Percentiles rank a stretch among this genome's conserved stretches.
These are phyloP conservation scores for Cucurbita ficifolia DNA, from an alignment of 306 rosid species.

Conservation along the genomic window DNA sequence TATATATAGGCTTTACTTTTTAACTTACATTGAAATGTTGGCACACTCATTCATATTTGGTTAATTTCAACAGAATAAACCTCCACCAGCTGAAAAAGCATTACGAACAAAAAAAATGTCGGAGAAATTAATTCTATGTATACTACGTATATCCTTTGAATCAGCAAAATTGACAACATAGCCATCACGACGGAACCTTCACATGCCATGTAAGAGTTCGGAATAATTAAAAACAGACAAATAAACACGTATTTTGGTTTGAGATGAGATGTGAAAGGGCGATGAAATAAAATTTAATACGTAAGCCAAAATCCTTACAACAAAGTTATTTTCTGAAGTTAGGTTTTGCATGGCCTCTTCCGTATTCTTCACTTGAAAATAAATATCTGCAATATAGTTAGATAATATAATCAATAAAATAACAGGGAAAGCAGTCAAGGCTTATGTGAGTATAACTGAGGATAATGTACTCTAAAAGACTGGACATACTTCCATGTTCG, in stretches of 20 bases:
- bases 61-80: neutral
- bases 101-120: neutral
- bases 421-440: conserved; percentile 1
- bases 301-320: conserved; percentile 38
- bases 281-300: neutral
- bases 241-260: neutral
- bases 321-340: conserved; percentile 68
- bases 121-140: neutral
- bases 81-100: neutral
- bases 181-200: neutral
- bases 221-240: neutral
- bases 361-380: conserved; percentile 67
- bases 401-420: conserved; percentile 14
- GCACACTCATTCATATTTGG: neutral
- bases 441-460: conserved; percentile 3
- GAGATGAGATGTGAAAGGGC: neutral
- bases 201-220: neutral
- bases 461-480: conserved; percentile 13
- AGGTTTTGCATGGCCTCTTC: conserved; percentile 61
- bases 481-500: conserved; percentile 83
- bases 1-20: neutral
- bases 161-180: neutral
- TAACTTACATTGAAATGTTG: neutral
- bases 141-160: neutral
- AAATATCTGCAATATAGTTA: conserved; percentile 51